phyloP scores from a whole-genome alignment of 441 rosid genomes.

The Sinapis alba region DNA sequence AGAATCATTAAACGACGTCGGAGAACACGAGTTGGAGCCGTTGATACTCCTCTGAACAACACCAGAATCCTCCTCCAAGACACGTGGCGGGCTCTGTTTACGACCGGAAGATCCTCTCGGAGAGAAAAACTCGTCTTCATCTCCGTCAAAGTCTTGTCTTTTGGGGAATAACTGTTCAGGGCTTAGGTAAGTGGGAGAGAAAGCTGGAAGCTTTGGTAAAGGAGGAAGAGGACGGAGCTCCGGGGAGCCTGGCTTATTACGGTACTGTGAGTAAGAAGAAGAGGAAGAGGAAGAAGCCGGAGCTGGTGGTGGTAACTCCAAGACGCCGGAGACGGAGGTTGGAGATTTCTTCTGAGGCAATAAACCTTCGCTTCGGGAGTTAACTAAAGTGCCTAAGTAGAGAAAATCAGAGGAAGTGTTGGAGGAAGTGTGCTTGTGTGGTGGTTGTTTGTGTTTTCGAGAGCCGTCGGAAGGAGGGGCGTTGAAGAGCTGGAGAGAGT shows the following conservation, averaged over 20 bases:
- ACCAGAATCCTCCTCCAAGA: slow-evolving; percentile 46
- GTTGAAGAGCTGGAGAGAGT: slow-evolving; percentile 65
- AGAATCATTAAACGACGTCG: slow-evolving; percentile 48
- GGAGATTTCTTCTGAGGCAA: slow-evolving; percentile 38
- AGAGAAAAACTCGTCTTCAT: slow-evolving; percentile 76
- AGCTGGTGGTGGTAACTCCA: slow-evolving; percentile 53
- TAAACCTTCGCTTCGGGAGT: slow-evolving; percentile 46
- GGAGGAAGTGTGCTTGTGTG: slow-evolving; percentile 46
- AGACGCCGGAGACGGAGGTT: slow-evolving; percentile 38
- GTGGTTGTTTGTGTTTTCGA: slow-evolving; percentile 42
- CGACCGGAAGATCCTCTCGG: slow-evolving; percentile 81
- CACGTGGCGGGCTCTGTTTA: slow-evolving; percentile 46
- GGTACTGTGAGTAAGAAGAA: slow-evolving; percentile 45
- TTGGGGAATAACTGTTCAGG: slow-evolving; percentile 46
- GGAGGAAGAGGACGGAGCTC: slow-evolving; percentile 87
- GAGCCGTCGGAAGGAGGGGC: slow-evolving; percentile 59
- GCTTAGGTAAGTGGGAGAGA: slow-evolving; percentile 45
- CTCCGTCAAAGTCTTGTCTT: slow-evolving; percentile 42
- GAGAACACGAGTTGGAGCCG: slow-evolving; percentile 57
- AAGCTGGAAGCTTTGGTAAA: slow-evolving; percentile 53
- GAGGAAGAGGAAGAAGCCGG: slow-evolving; percentile 37
- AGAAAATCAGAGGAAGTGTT: slow-evolving; percentile 70
- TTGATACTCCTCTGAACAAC: slow-evolving; percentile 55
- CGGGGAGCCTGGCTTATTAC: slow-evolving; percentile 71
- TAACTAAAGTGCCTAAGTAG: slow-evolving; percentile 74